Evolutionary conservation across 202 grass and related monocot genomes (phyloP).

Genomic region (Cymbopogon flexuosus): DNA sequence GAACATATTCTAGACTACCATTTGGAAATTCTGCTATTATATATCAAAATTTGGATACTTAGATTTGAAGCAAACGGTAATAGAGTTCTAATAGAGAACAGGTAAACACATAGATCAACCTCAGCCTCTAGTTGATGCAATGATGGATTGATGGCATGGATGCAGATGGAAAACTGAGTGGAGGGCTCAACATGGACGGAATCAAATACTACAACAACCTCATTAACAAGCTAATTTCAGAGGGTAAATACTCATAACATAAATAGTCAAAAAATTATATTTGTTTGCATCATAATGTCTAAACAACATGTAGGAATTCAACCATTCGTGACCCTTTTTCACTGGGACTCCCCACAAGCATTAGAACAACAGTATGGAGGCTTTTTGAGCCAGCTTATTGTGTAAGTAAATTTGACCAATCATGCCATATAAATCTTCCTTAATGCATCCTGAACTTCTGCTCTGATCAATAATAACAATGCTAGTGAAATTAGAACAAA

Average conservation of each 20-base stretch:
- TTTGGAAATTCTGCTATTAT: neutral
- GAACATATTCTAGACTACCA: neutral
- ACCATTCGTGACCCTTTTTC: slow-evolving; percentile 78
- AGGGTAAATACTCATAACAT: slow-evolving; percentile 36
- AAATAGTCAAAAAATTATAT: neutral
- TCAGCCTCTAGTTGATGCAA: neutral
- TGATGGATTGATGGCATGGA: slow-evolving; percentile 6
- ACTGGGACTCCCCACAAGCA: slow-evolving; percentile 75
- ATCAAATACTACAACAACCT: slow-evolving; percentile 75
- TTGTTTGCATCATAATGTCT: slow-evolving; percentile 1
- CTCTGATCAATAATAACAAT: slow-evolving; percentile 23
- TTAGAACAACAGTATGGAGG: slow-evolving; percentile 63
- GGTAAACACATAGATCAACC: neutral
- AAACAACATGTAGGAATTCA: slow-evolving; percentile 47
- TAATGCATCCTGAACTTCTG: slow-evolving; percentile 6
- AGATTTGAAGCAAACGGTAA: neutral
- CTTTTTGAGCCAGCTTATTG: slow-evolving; percentile 57
- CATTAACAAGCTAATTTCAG: slow-evolving; percentile 61
- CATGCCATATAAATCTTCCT: neutral
- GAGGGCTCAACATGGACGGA: slow-evolving; percentile 60
- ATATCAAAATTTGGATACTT: slow-evolving; percentile 9
- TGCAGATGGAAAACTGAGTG: slow-evolving; percentile 54
- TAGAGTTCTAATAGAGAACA: slow-evolving; percentile 2
- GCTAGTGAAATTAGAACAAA: slow-evolving; percentile 11
- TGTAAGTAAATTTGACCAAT: slow-evolving; percentile 51